Percentiles rank a stretch among this genome's conserved stretches.
phyloP scores from a whole-genome alignment of 2,329 filamentous ascomycete species.

The Paracoccidioides brasiliensis region DNA sequence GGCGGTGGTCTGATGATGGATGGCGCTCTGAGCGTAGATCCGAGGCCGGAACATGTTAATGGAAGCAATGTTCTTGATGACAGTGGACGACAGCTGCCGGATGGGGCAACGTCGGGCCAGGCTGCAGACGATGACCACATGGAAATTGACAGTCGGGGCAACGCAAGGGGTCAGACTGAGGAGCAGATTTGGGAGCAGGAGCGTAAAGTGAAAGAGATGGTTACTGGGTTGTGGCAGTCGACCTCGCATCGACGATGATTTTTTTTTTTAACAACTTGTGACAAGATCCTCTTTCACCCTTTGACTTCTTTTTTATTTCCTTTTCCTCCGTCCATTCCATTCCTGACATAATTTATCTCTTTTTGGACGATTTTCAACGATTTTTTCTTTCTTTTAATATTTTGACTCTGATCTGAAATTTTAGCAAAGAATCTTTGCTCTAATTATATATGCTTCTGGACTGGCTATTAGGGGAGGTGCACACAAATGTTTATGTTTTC shows the following conservation, averaged over 20 bases:
- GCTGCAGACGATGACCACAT: slow-evolving; percentile 36
- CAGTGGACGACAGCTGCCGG: slow-evolving; percentile 14
- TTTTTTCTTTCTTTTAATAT: background rate
- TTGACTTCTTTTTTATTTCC: background rate
- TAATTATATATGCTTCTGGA: background rate
- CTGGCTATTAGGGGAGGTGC: background rate
- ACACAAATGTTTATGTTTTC: background rate
- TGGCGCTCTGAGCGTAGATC: slow-evolving; percentile 44
- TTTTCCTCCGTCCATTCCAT: background rate
- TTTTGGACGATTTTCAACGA: background rate
- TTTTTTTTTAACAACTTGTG: background rate
- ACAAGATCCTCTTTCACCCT: background rate
- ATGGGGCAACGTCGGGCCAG: slow-evolving; percentile 5
- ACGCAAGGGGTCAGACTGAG: slow-evolving; percentile 49
- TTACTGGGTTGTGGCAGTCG: slow-evolving; percentile 42
- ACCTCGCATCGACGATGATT: slow-evolving; percentile 13
- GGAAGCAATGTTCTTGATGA: slow-evolving; percentile 32
- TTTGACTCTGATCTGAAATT: background rate
- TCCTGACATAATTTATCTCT: background rate
- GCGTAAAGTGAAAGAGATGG: slow-evolving; percentile 45
- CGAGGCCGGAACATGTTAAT: slow-evolving; percentile 35
- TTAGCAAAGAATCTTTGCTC: background rate
- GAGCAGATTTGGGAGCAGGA: slow-evolving; percentile 50
- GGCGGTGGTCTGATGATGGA: slow-evolving; percentile 52
- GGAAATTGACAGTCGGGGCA: slow-evolving; percentile 46